A percentile compares a stretch with the other conserved stretches of the same genome.
These are phyloP conservation scores for Phytophthora hybrid DNA, from an alignment of 352 stramenopile genomes.

Conservation along the genomic window DNA sequence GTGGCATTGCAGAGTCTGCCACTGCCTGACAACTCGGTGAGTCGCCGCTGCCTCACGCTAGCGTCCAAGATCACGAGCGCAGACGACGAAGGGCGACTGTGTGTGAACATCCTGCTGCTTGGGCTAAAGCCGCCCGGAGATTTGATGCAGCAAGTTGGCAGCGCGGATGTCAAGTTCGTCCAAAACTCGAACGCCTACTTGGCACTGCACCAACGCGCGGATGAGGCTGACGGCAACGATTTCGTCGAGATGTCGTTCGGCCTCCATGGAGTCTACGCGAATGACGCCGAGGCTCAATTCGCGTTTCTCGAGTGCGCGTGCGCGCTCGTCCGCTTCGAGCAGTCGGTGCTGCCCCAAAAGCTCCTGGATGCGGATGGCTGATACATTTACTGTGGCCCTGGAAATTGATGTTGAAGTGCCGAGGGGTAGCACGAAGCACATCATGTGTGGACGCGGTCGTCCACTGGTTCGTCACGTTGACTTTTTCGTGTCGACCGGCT, in stretches of 20 bases:
- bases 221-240: conserved; percentile 8
- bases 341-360: conserved; percentile 33
- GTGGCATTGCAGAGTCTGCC: conserved; percentile 42
- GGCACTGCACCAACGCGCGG: conserved; percentile 25
- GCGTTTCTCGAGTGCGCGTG: conserved; percentile 35
- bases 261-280: conserved; percentile 26
- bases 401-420: conserved; percentile 15
- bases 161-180: conserved; percentile 30
- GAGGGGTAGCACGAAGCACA: background rate
- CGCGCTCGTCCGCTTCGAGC: conserved; percentile 46
- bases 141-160: conserved; percentile 6
- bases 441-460: background rate
- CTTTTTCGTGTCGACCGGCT: background rate
- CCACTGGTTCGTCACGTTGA: background rate
- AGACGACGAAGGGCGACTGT: conserved; percentile 19
- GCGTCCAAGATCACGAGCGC: conserved; percentile 31
- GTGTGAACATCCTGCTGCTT: conserved; percentile 29
- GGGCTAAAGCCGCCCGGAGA: conserved; percentile 31
- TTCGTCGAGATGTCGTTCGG: conserved; percentile 45
- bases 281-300: conserved; percentile 34
- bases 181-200: conserved; percentile 44
- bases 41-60: conserved; percentile 36
- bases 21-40: conserved; percentile 22
- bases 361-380: conserved; percentile 1
- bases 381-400: background rate